phyloP scores from a whole-genome alignment of 192 early-diverging fungal species.

The Rhizophagus clarus region DNA sequence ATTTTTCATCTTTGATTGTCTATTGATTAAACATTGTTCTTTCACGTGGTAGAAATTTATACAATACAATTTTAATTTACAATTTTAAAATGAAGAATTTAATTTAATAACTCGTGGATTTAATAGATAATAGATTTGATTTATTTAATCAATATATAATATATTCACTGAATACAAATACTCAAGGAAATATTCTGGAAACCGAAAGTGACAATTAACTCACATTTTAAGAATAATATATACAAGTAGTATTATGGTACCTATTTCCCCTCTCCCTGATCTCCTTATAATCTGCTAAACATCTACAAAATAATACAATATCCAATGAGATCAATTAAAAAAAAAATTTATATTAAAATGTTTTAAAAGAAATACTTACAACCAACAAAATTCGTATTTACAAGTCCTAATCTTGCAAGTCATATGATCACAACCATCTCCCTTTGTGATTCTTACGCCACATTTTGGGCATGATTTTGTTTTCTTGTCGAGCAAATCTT shows the following conservation, averaged over 20 bases:
- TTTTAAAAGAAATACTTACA: conserved; percentile 9
- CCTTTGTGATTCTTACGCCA: conserved; percentile 1
- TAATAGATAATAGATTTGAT: too few species aligned
- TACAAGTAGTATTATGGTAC: not conserved
- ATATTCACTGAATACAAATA: too few species aligned
- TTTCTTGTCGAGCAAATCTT: not conserved
- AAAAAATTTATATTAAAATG: not conserved
- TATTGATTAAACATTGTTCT: too few species aligned
- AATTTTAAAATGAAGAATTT: too few species aligned
- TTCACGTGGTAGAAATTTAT: too few species aligned
- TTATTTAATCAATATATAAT: too few species aligned
- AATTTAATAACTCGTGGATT: too few species aligned
- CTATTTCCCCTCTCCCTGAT: not conserved
- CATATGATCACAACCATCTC: conserved; percentile 31
- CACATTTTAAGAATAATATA: not conserved
- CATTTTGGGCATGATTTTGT: conserved; percentile 31
- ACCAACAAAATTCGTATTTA: conserved; percentile 31
- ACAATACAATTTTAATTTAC: too few species aligned
- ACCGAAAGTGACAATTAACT: too few species aligned
- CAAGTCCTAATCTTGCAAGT: not conserved
- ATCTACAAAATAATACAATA: not conserved
- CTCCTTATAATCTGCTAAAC: conserved; percentile 1
- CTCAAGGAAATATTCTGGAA: too few species aligned
- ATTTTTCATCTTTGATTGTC: too few species aligned
- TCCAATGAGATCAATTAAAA: not conserved